phyloP scores from a whole-genome alignment of 805 yeast species.

The Maudiozyma saulgeensis region DNA sequence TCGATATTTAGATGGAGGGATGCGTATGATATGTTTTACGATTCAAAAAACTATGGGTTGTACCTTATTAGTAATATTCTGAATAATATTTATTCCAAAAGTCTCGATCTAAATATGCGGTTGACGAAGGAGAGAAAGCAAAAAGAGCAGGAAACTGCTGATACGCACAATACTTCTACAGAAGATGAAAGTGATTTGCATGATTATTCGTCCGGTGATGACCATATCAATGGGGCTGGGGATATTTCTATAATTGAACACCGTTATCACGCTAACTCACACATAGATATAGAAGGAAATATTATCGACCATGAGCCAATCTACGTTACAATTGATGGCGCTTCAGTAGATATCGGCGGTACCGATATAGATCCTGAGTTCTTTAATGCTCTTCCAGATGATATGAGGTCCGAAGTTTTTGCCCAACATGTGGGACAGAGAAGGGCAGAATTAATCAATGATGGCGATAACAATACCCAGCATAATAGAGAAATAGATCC shows the following conservation, averaged over 20 bases:
- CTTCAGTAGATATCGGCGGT: conserved; percentile 76
- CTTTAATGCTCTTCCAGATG: conserved; percentile 82
- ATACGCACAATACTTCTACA: too few species aligned
- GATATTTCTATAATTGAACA: not conserved
- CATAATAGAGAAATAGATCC: conserved; percentile 63
- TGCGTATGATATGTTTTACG: conserved; percentile 41
- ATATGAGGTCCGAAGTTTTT: conserved; percentile 85
- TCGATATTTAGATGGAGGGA: conserved; percentile 66
- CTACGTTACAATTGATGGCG: conserved; percentile 63
- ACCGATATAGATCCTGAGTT: conserved; percentile 90
- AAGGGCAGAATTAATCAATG: conserved; percentile 39
- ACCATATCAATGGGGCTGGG: conserved; percentile 5
- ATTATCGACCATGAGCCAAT: conserved; percentile 39
- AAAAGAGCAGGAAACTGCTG: too few species aligned
- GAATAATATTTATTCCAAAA: conserved; percentile 40
- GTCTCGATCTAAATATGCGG: conserved; percentile 31
- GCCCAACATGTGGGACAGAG: conserved; percentile 75
- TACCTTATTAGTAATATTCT: conserved; percentile 37
- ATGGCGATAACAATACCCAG: not conserved
- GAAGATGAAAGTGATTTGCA: too few species aligned
- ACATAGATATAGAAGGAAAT: conserved; percentile 6
- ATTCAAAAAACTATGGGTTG: conserved; percentile 29
- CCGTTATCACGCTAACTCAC: conserved; percentile 4
- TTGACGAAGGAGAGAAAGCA: conserved; percentile 21
- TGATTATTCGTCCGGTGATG: conserved; percentile 12